These are phyloP conservation scores for Solanum medicagineum DNA, from an alignment of 257 asterid genomes.

Conservation along the genomic window DNA sequence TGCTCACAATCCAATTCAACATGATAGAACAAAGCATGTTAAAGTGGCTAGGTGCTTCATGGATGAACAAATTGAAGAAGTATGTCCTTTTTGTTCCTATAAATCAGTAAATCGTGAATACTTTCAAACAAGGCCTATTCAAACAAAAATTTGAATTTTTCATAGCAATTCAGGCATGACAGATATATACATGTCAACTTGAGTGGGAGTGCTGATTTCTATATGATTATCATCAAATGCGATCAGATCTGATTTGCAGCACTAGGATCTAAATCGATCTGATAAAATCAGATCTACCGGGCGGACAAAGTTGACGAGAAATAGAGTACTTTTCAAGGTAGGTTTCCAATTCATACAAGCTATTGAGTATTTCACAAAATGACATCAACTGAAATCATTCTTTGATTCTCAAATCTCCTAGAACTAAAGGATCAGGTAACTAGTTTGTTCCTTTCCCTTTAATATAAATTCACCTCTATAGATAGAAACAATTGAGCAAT, in stretches of 20 bases:
- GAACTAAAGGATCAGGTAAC: neutral
- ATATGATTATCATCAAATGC: neutral
- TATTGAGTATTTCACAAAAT: neutral
- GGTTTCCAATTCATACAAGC: too few species aligned
- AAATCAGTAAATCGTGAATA: too few species aligned
- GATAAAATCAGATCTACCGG: neutral
- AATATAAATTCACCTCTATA: neutral
- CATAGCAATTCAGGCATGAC: neutral
- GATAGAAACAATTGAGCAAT: neutral
- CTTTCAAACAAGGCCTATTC: too few species aligned
- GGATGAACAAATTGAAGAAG: too few species aligned
- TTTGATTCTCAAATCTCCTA: neutral
- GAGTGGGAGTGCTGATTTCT: neutral
- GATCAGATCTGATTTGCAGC: neutral
- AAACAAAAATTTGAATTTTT: neutral
- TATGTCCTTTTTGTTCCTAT: too few species aligned
- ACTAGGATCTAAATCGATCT: neutral
- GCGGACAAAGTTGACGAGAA: too few species aligned
- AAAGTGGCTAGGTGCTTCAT: too few species aligned
- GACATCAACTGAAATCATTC: neutral
- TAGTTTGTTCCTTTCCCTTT: neutral
- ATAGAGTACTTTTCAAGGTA: too few species aligned
- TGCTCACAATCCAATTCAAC: too few species aligned
- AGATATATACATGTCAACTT: neutral
- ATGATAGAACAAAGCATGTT: too few species aligned